A percentile compares a stretch with the other conserved stretches of the same genome.
phyloP scores from a whole-genome alignment of 352 stramenopile genomes.

The Pythium pyrilobum region DNA sequence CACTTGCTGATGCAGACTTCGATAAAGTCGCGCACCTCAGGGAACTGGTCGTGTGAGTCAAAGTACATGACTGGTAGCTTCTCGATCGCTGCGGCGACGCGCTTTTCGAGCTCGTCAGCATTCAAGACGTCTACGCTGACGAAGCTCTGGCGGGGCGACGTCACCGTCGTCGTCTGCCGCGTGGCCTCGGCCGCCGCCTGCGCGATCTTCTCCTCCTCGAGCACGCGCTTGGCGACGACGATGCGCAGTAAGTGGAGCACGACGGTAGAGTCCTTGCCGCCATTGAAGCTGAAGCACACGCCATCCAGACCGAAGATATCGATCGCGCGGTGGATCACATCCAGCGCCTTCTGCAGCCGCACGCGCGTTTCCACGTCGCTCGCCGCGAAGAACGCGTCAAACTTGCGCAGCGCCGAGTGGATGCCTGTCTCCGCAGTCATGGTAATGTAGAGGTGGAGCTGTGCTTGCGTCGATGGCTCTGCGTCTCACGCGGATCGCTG shows the following conservation, averaged over 20 bases:
- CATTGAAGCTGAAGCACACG: conserved; percentile 90
- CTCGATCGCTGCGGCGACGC: conserved; percentile 36
- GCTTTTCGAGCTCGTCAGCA: conserved; percentile 45
- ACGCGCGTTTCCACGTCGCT: conserved; percentile 37
- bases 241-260: conserved; percentile 88
- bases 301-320: conserved; percentile 76
- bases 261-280: conserved; percentile 91
- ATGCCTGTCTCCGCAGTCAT: conserved; percentile 6
- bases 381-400: conserved; percentile 56
- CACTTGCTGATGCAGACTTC: conserved; percentile 55
- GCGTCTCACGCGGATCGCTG: no score
- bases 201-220: conserved; percentile 30
- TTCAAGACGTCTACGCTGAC: conserved; percentile 42
- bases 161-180: conserved; percentile 32
- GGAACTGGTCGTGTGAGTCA: conserved; percentile 94
- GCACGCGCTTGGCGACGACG: conserved; percentile 67
- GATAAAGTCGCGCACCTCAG: conserved; percentile 88
- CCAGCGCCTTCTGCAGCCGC: conserved; percentile 60
- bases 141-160: conserved; percentile 56
- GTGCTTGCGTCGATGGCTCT: background rate
- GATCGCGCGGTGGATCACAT: conserved; percentile 70
- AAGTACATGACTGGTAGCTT: conserved; percentile 94
- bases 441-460: background rate
- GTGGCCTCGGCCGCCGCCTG: background rate
- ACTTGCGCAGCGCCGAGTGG: conserved; percentile 30